phyloP scores from a whole-genome alignment of 163 green algal species.

The Smithsoniella earleae region DNA sequence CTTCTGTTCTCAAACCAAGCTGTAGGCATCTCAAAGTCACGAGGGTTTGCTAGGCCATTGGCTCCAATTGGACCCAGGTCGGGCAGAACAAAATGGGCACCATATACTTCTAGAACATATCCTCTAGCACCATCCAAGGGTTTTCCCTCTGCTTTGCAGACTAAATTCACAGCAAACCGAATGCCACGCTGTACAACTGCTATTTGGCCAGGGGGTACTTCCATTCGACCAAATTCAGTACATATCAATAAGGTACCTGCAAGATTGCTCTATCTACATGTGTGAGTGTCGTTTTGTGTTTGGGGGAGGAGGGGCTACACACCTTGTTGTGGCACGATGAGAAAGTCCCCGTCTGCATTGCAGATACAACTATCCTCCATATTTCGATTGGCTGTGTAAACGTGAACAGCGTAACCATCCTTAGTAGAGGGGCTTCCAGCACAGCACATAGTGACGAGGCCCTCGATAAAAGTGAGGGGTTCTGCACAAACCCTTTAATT shows the following conservation, averaged over 20 bases:
- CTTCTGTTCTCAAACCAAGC: slow-evolving; percentile 74
- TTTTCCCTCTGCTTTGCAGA: slow-evolving; percentile 1
- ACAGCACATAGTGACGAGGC: slow-evolving; percentile 77
- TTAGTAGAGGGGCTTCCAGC: slow-evolving; percentile 63
- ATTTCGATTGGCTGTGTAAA: slow-evolving; percentile 62
- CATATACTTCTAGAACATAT: slow-evolving; percentile 52
- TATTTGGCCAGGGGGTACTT: slow-evolving; percentile 71
- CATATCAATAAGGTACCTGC: slow-evolving; percentile 58
- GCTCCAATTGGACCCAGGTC: slow-evolving; percentile 86
- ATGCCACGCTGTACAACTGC: slow-evolving; percentile 72
- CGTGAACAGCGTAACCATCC: slow-evolving; percentile 81
- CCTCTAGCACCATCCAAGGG: slow-evolving; percentile 34
- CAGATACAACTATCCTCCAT: slow-evolving; percentile 71
- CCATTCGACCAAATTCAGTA: slow-evolving; percentile 79
- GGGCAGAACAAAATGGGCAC: slow-evolving; percentile 76
- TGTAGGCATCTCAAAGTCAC: slow-evolving; percentile 76
- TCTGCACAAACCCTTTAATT: slow-evolving; percentile 19
- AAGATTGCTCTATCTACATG: background rate
- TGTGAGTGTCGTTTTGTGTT: background rate
- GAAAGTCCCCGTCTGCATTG: slow-evolving; percentile 88
- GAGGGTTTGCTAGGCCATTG: slow-evolving; percentile 79
- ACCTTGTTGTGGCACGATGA: slow-evolving; percentile 87
- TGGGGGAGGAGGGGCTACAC: background rate
- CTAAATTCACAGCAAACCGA: slow-evolving; percentile 68
- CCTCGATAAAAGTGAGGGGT: slow-evolving; percentile 68